Evolutionary conservation across 495 filamentous ascomycete genomes (phyloP).

Genomic region (Hamigera avellanea): DNA sequence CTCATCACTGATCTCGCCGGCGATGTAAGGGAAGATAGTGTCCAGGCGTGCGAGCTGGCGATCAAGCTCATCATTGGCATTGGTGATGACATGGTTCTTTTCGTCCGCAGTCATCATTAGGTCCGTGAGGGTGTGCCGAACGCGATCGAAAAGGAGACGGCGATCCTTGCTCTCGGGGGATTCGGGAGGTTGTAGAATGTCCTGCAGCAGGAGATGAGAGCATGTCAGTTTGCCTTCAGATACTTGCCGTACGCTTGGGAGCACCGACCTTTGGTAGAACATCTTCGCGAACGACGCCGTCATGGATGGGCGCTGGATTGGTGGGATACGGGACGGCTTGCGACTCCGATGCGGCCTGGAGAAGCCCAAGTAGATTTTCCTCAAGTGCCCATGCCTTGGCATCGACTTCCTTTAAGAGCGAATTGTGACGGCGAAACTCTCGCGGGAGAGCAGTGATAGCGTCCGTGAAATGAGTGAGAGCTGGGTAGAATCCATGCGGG

Average conservation of each 20-base stretch:
- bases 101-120: conserved; percentile 83
- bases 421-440: conserved; percentile 90
- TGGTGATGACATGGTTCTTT: conserved; percentile 90
- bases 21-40: conserved; percentile 69
- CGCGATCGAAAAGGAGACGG: conserved; percentile 53
- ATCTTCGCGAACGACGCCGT: conserved; percentile 29
- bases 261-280: conserved; percentile 23
- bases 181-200: conserved; percentile 18
- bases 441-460: conserved; percentile 84
- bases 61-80: conserved; percentile 76
- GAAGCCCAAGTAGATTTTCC: conserved; percentile 53
- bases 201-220: conserved; percentile 11
- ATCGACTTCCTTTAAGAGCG: conserved; percentile 91
- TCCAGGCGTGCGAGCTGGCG: conserved; percentile 79
- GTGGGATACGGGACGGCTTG: conserved; percentile 28
- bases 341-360: conserved; percentile 53
- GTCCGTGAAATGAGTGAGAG: conserved; percentile 88
- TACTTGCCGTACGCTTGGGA: neutral
- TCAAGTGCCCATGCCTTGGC: conserved; percentile 61
- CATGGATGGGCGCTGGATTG: conserved; percentile 29
- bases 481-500: conserved; percentile 70
- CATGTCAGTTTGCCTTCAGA: neutral
- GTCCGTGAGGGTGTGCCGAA: conserved; percentile 52
- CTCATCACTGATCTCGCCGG: conserved; percentile 84
- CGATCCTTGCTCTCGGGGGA: conserved; percentile 34